phyloP scores from a whole-genome alignment of 1,284 basidiomycete species.

The Takashimella koratensis region DNA sequence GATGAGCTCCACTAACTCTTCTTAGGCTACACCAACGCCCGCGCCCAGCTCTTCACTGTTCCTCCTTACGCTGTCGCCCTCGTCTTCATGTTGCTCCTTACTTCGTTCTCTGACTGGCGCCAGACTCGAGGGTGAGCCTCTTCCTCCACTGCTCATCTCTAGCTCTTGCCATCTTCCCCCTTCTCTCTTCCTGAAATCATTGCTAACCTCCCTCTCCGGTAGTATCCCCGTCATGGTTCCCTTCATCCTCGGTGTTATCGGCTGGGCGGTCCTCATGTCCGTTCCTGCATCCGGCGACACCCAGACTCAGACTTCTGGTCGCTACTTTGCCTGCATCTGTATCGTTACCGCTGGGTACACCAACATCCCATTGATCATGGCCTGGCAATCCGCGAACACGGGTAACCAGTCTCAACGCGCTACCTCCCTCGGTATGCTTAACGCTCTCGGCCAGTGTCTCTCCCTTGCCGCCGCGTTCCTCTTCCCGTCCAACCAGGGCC shows the following conservation, averaged over 20 bases:
- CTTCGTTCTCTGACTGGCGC: constrained; percentile 64
- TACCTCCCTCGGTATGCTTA: constrained; percentile 51
- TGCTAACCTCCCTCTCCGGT: neutral
- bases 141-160: constrained; percentile 3
- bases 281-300: constrained; percentile 34
- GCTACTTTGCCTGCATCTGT: constrained; percentile 49
- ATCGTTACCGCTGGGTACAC: constrained; percentile 48
- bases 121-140: constrained; percentile 60
- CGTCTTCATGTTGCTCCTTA: constrained; percentile 61
- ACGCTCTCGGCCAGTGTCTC: constrained; percentile 51
- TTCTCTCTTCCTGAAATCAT: neutral
- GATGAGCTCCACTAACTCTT: no score
- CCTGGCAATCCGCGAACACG: constrained; percentile 46
- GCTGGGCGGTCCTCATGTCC: constrained; percentile 46
- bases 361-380: constrained; percentile 43
- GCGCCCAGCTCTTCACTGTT: constrained; percentile 63
- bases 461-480: constrained; percentile 49
- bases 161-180: neutral
- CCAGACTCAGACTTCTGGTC: constrained; percentile 30
- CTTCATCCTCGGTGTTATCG: constrained; percentile 48
- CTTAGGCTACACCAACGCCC: constrained; percentile 52
- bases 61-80: constrained; percentile 75
- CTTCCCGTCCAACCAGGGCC: constrained; percentile 49
- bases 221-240: constrained; percentile 41
- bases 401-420: constrained; percentile 48